phyloP scores from a whole-genome alignment of 2,329 filamentous ascomycete species.

The Clonostachys solani region DNA sequence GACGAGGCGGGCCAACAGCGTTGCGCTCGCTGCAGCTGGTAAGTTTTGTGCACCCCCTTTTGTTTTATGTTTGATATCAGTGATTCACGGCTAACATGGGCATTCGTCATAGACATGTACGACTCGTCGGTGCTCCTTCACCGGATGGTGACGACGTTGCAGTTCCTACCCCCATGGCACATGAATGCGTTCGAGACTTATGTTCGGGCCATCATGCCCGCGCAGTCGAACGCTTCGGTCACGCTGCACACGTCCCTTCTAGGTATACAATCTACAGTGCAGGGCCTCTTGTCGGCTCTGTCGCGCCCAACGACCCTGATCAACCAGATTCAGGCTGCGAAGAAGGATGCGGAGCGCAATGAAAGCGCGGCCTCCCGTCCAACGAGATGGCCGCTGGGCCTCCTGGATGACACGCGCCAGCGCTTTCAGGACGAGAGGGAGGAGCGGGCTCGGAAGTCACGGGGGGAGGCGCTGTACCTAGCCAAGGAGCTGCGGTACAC shows the following conservation, averaged over 20 bases:
- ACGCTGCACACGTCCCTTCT: constrained; percentile 73
- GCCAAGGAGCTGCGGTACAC: constrained; percentile 83
- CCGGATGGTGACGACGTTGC: constrained; percentile 47
- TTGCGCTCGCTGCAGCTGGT: constrained; percentile 63
- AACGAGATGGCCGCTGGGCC: constrained; percentile 73
- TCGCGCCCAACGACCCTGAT: constrained; percentile 77
- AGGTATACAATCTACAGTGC: constrained; percentile 78
- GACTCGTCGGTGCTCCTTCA: constrained; percentile 58
- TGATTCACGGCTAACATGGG: not conserved
- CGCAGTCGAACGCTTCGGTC: constrained; percentile 68
- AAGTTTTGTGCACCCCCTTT: constrained; percentile 14
- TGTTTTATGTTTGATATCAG: not conserved
- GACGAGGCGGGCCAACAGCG: constrained; percentile 71
- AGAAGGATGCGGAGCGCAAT: constrained; percentile 74
- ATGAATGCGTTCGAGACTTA: constrained; percentile 70
- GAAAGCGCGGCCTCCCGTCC: constrained; percentile 69
- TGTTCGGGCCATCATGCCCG: constrained; percentile 58
- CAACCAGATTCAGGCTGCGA: constrained; percentile 66
- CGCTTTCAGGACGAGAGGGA: constrained; percentile 80
- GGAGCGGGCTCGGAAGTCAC: constrained; percentile 68
- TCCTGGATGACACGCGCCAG: constrained; percentile 84
- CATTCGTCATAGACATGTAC: constrained; percentile 51
- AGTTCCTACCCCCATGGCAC: constrained; percentile 66
- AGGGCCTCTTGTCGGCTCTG: constrained; percentile 75
- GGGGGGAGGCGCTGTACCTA: constrained; percentile 68